Conservation (phyloP, 2,329 filamentous ascomycete genomes). For the Cordyceps cateniannulata region DNA sequence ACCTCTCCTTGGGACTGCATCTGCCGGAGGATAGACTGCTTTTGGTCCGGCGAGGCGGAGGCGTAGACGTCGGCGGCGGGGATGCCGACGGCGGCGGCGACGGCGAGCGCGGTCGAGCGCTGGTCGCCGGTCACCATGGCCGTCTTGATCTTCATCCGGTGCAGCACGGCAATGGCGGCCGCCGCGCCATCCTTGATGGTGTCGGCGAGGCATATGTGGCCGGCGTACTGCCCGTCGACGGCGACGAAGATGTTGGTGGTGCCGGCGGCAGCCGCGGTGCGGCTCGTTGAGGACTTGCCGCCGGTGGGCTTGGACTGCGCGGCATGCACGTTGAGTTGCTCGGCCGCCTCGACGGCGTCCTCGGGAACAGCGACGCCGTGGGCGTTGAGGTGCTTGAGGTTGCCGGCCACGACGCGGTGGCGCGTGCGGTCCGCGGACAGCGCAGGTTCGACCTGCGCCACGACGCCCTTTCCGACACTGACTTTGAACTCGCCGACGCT, state of each 20-base stretch:
- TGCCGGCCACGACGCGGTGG: constrained; percentile 79
- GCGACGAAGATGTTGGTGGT: constrained; percentile 89
- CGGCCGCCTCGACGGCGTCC: constrained; percentile 56
- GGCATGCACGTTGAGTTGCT: constrained; percentile 46
- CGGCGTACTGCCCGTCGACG: constrained; percentile 74
- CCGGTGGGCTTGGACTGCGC: constrained; percentile 51
- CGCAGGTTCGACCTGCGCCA: constrained; percentile 72
- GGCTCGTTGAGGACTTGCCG: constrained; percentile 15
- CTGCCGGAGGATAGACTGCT: constrained; percentile 74
- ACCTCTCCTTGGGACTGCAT: constrained; percentile 69
- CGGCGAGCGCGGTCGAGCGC: constrained; percentile 71
- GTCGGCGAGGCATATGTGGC: constrained; percentile 78
- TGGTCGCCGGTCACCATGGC: constrained; percentile 95
- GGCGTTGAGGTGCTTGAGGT: constrained; percentile 67
- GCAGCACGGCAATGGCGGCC: constrained; percentile 73
- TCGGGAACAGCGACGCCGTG: constrained; percentile 61
- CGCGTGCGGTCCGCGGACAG: constrained; percentile 59
- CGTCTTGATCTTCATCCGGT: constrained; percentile 77
- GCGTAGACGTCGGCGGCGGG: constrained; percentile 69
- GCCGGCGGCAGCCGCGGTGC: constrained; percentile 47
- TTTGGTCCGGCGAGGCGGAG: constrained; percentile 84
- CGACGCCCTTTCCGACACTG: constrained; percentile 77
- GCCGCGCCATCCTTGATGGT: constrained; percentile 84
- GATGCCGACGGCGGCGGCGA: constrained; percentile 79
- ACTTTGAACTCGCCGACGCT: constrained; percentile 80